Evolutionary conservation across 1,139 yeast species (phyloP).

Genomic region (Taphrina flavorubra): DNA sequence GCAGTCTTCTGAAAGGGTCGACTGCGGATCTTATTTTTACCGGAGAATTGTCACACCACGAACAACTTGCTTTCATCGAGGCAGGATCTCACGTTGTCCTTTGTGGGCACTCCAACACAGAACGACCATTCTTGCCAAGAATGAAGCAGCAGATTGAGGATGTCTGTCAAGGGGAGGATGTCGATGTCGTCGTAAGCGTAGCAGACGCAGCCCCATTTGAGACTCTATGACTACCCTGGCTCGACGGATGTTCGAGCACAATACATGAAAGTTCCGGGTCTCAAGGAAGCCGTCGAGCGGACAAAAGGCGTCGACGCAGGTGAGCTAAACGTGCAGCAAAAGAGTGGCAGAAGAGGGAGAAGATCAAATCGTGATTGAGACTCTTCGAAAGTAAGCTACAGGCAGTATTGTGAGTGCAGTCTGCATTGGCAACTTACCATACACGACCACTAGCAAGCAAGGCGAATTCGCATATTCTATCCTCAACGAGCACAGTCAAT

Average conservation of each 20-base stretch:
- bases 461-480: too few relatives aligned
- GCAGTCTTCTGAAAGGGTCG: conserved; percentile 66
- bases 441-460: too few relatives aligned
- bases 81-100: conserved; percentile 73
- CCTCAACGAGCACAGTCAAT: too few relatives aligned
- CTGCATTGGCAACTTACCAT: too few relatives aligned
- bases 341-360: too few relatives aligned
- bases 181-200: conserved; percentile 58
- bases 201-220: conserved; percentile 52
- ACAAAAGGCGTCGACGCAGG: conserved; percentile 2
- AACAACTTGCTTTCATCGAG: conserved; percentile 73
- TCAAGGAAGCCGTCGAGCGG: background rate
- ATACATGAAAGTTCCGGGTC: background rate
- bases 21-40: conserved; percentile 80
- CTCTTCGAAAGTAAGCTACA: too few relatives aligned
- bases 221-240: conserved; percentile 22
- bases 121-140: conserved; percentile 72
- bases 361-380: too few relatives aligned
- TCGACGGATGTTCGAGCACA: background rate
- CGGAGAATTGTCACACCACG: conserved; percentile 95
- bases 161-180: conserved; percentile 50
- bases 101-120: conserved; percentile 84
- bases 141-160: conserved; percentile 64
- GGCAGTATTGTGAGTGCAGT: too few relatives aligned
- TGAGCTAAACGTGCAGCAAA: background rate